A percentile compares a stretch with the other conserved stretches of the same genome.
Evolutionary conservation across 805 yeast genomes (phyloP).

Genomic region (Pichia rugopelliculosa): DNA sequence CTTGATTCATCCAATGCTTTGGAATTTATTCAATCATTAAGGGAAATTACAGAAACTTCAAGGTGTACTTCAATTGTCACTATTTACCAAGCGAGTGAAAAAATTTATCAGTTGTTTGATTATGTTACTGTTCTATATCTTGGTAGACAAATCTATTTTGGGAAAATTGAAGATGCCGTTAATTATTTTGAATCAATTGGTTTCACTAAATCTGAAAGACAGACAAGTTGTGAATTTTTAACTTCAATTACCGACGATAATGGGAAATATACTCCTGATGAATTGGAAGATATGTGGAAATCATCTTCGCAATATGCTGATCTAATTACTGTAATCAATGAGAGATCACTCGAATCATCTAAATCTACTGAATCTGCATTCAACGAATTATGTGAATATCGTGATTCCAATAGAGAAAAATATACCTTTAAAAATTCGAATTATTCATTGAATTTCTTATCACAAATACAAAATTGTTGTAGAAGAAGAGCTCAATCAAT

Average conservation of each 20-base stretch:
- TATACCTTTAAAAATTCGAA: slow-evolving; percentile 33
- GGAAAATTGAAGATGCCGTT: slow-evolving; percentile 46
- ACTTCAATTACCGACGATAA: slow-evolving; percentile 64
- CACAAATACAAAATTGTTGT: slow-evolving; percentile 46
- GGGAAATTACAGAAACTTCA: slow-evolving; percentile 49
- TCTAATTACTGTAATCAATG: slow-evolving; percentile 30
- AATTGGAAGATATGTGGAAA: slow-evolving; percentile 55
- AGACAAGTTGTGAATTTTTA: slow-evolving; percentile 61
- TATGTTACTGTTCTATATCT: slow-evolving; percentile 53
- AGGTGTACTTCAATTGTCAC: slow-evolving; percentile 54
- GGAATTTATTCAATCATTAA: slow-evolving; percentile 54
- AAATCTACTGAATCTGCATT: slow-evolving; percentile 27
- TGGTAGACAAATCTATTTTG: slow-evolving; percentile 57
- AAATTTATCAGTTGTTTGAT: slow-evolving; percentile 54
- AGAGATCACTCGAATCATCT: slow-evolving; percentile 22
- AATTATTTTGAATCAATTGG: slow-evolving; percentile 57
- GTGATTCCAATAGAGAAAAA: slow-evolving; percentile 31
- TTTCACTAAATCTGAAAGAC: slow-evolving; percentile 51
- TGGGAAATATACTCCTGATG: slow-evolving; percentile 27
- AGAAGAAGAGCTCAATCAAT: slow-evolving; percentile 47
- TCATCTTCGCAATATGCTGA: slow-evolving; percentile 44
- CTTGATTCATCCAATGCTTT: slow-evolving; percentile 64
- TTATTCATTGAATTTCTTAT: slow-evolving; percentile 34
- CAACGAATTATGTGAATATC: slow-evolving; percentile 20
- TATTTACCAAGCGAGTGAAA: slow-evolving; percentile 63